Evolutionary conservation across 2,329 filamentous ascomycete genomes (phyloP).

Genomic region (Lojkania enalia): DNA sequence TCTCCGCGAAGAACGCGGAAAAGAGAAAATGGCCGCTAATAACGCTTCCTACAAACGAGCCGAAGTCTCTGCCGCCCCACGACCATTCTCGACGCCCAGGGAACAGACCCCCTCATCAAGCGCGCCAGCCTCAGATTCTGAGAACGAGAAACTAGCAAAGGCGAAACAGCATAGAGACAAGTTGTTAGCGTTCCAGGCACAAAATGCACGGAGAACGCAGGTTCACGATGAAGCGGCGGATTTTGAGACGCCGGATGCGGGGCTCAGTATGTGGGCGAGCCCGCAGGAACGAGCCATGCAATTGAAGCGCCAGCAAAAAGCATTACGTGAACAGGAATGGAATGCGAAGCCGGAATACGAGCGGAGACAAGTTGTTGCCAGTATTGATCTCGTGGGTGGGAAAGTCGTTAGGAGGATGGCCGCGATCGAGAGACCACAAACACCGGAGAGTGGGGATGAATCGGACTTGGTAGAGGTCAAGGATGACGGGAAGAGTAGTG

Average conservation of each 20-base stretch:
- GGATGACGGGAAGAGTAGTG: constrained; percentile 43
- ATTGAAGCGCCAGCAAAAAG: constrained; percentile 81
- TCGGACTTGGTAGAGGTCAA: constrained; percentile 35
- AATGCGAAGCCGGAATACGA: constrained; percentile 84
- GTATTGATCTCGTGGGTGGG: constrained; percentile 77
- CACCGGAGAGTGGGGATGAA: constrained; percentile 56
- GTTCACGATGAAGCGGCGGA: constrained; percentile 85
- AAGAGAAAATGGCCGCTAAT: constrained; percentile 82
- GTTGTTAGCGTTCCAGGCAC: constrained; percentile 78
- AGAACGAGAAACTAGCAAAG: constrained; percentile 65
- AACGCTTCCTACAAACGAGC: constrained; percentile 69
- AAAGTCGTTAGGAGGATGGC: constrained; percentile 76
- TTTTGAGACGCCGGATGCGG: constrained; percentile 64
- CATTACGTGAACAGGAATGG: constrained; percentile 85
- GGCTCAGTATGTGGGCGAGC: constrained; percentile 78
- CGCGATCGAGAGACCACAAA: constrained; percentile 59
- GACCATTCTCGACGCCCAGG: constrained; percentile 58
- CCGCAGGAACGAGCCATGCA: constrained; percentile 81
- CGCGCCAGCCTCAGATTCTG: constrained; percentile 46
- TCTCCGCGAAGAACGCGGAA: constrained; percentile 80
- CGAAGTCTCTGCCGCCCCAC: constrained; percentile 64
- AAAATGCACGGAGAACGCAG: constrained; percentile 81
- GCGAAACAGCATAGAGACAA: constrained; percentile 80
- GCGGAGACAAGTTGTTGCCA: constrained; percentile 81
- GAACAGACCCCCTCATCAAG: constrained; percentile 36